Conservation (phyloP, 1,284 basidiomycete genomes). For the Heterobasidion occidentale region DNA sequence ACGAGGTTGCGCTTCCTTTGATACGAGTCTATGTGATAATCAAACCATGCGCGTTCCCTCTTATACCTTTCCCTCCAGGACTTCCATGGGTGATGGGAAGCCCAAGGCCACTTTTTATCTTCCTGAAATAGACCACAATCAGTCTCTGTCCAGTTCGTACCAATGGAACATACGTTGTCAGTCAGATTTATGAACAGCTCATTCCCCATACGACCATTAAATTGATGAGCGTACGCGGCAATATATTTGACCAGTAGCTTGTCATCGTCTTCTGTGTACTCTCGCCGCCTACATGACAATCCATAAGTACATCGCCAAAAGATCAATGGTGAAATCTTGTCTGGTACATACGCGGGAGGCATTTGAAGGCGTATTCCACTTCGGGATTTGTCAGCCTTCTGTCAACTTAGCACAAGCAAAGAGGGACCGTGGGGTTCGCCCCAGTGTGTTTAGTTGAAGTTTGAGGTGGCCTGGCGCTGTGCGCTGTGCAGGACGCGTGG, state of each 20-base stretch:
- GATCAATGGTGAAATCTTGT: not conserved
- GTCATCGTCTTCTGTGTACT: constrained; percentile 6
- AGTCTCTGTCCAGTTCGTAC: not conserved
- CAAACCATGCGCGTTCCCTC: not conserved
- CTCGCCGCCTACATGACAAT: not conserved
- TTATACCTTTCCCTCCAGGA: not conserved
- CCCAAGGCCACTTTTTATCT: constrained; percentile 9
- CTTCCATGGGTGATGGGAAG: not conserved
- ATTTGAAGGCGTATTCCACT: too few species aligned
- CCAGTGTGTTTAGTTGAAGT: too few species aligned
- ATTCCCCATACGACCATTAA: constrained; percentile 5
- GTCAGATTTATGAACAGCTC: constrained; percentile 7
- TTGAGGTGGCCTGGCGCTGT: too few species aligned
- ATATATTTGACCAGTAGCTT: constrained; percentile 9
- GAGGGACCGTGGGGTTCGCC: too few species aligned
- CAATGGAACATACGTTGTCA: constrained; percentile 3
- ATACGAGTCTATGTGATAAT: not conserved
- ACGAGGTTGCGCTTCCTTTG: not conserved
- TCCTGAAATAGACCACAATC: not conserved
- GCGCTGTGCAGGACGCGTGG: too few species aligned
- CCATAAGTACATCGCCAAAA: not conserved
- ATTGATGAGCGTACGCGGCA: constrained; percentile 5
- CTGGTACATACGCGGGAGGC: too few species aligned
- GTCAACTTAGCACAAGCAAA: too few species aligned
- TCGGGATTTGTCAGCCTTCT: too few species aligned